Evolutionary conservation across 148 eudicot species (phyloP).

Genomic region (Camellia sinensis): DNA sequence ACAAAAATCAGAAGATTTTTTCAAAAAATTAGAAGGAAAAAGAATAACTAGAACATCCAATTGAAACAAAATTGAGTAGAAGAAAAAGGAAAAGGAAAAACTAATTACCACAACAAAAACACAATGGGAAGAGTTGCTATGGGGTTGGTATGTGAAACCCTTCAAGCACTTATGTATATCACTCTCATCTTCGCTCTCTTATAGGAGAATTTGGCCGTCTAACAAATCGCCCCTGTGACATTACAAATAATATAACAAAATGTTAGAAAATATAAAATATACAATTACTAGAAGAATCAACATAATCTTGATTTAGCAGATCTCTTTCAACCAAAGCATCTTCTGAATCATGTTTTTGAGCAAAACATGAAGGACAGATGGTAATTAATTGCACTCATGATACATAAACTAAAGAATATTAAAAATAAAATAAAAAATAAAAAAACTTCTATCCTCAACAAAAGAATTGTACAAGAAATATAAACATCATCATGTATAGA

Average conservation of each 20-base stretch:
- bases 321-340: too few relatives aligned
- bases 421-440: too few relatives aligned
- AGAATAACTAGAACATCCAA: neutral
- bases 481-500: too few relatives aligned
- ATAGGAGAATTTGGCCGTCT: conserved; percentile 55
- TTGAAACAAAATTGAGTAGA: neutral
- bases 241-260: conserved; percentile 13
- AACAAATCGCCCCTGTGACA: conserved; percentile 36
- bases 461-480: too few relatives aligned
- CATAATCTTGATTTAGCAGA: too few relatives aligned
- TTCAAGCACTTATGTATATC: neutral
- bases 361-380: too few relatives aligned
- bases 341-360: too few relatives aligned
- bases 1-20: neutral
- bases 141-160: neutral
- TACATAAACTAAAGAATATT: neutral
- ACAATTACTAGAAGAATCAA: too few relatives aligned
- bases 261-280: neutral
- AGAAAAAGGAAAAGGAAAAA: neutral
- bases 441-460: too few relatives aligned
- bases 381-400: too few relatives aligned
- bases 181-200: conserved; percentile 17
- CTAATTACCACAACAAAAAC: neutral
- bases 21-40: neutral
- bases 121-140: neutral